Evolutionary conservation across 148 eudicot species (phyloP).

Genomic region (Chenopodium suecicum): DNA sequence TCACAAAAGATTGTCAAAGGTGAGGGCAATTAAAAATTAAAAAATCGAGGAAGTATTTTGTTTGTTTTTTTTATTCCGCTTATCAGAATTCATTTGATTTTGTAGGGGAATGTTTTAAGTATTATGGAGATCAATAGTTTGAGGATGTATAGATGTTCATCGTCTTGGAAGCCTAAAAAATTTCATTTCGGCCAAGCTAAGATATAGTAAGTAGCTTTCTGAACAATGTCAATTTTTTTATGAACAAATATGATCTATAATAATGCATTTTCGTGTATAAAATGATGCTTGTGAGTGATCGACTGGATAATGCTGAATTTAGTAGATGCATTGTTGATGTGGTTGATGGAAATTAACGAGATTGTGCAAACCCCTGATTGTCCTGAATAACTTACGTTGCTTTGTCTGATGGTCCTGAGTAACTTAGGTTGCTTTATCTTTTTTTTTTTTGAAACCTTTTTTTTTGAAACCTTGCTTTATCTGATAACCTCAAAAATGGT

Average conservation of each 20-base stretch:
- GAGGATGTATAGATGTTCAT: background rate
- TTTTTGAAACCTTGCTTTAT: background rate
- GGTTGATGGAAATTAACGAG: background rate
- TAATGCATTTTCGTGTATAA: background rate
- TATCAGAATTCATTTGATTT: background rate
- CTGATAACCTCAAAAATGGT: background rate
- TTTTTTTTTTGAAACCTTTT: background rate
- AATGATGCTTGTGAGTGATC: background rate
- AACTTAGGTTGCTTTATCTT: background rate
- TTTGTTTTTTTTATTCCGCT: background rate
- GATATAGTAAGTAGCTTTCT: background rate
- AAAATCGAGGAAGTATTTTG: no score
- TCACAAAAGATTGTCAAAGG: no score
- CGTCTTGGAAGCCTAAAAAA: background rate
- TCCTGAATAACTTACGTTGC: no score
- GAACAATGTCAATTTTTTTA: background rate
- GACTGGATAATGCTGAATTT: background rate
- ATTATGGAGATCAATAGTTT: background rate
- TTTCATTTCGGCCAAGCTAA: background rate
- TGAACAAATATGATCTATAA: background rate
- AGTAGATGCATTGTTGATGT: background rate
- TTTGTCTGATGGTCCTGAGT: no score
- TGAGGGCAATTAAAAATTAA: no score
- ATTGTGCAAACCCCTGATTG: background rate
- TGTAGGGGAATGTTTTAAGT: slow-evolving; percentile 7